phyloP scores from a whole-genome alignment of 2,329 filamentous ascomycete species.

The Fusarium hainanense region DNA sequence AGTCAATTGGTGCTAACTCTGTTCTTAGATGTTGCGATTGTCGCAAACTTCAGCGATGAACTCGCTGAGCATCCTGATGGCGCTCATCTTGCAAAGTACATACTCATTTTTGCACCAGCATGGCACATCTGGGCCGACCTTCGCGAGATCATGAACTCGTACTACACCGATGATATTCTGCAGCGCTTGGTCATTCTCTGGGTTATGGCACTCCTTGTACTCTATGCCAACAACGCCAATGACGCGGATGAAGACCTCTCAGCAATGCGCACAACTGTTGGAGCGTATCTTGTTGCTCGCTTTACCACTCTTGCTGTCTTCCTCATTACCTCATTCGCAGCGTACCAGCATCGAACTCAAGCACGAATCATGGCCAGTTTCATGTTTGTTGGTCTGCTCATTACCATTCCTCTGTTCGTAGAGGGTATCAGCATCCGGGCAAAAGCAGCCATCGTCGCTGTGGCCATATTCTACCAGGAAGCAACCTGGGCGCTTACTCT shows the following conservation, averaged over 20 bases:
- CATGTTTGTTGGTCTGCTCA: constrained; percentile 55
- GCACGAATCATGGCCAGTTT: constrained; percentile 57
- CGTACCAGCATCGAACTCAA: constrained; percentile 60
- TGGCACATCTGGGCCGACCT: constrained; percentile 64
- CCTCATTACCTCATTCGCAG: constrained; percentile 57
- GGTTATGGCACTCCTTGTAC: constrained; percentile 61
- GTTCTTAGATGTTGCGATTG: constrained; percentile 55
- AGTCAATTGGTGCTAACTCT: neutral
- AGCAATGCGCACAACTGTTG: constrained; percentile 58
- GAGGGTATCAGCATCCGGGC: constrained; percentile 53
- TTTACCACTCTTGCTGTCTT: constrained; percentile 55
- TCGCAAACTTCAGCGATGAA: constrained; percentile 62
- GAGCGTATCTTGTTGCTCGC: constrained; percentile 59
- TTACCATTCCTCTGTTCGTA: constrained; percentile 58
- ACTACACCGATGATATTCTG: constrained; percentile 62
- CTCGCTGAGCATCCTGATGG: constrained; percentile 59
- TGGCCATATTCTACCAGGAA: constrained; percentile 57
- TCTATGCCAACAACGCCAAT: constrained; percentile 61
- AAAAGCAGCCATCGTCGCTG: constrained; percentile 57
- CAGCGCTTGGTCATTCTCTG: constrained; percentile 61
- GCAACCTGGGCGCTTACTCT: constrained; percentile 57
- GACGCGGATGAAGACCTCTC: constrained; percentile 55
- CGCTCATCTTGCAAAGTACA: constrained; percentile 58
- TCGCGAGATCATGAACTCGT: constrained; percentile 63
- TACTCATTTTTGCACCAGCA: constrained; percentile 60